phyloP scores from a whole-genome alignment of 2,329 filamentous ascomycete genomes.

The Metarhizium album region DNA sequence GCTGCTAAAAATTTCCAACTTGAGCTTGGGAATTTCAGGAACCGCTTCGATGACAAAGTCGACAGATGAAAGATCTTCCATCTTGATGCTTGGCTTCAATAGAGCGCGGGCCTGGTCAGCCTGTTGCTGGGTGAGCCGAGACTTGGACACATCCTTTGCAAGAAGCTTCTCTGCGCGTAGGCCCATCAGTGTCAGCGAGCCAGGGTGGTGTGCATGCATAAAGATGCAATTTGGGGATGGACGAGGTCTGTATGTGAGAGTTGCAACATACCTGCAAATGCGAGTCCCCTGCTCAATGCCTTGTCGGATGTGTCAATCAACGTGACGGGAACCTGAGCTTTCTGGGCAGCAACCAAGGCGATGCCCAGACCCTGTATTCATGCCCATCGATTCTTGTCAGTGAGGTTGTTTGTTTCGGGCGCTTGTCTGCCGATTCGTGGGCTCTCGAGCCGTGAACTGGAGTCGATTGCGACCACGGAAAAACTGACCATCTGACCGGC shows the following conservation, averaged over 20 bases:
- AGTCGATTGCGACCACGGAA: background rate
- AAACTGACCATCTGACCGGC: constrained; percentile 81
- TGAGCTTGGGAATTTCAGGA: constrained; percentile 80
- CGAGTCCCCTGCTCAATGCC: constrained; percentile 78
- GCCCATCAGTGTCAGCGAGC: background rate
- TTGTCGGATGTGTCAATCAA: constrained; percentile 76
- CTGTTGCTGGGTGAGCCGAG: constrained; percentile 71
- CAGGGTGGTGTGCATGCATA: background rate
- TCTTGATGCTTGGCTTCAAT: constrained; percentile 57
- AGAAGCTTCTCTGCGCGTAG: constrained; percentile 67
- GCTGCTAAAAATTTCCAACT: constrained; percentile 75
- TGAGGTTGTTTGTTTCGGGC: too few relatives aligned
- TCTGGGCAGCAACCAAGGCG: constrained; percentile 83
- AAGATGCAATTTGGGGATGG: background rate
- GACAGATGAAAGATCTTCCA: constrained; percentile 69
- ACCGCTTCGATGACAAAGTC: constrained; percentile 98
- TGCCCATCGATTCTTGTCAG: constrained; percentile 10
- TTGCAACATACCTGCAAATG: constrained; percentile 60
- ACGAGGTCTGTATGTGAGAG: background rate
- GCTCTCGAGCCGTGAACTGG: too few relatives aligned
- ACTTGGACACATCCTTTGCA: constrained; percentile 83
- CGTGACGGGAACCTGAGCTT: constrained; percentile 71
- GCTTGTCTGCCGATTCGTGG: background rate
- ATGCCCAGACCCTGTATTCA: constrained; percentile 73
- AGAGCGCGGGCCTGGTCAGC: constrained; percentile 63